Percentiles rank a stretch among this genome's conserved stretches.
phyloP scores from a whole-genome alignment of 2,329 filamentous ascomycete species.

The Cladorrhinum sp. region DNA sequence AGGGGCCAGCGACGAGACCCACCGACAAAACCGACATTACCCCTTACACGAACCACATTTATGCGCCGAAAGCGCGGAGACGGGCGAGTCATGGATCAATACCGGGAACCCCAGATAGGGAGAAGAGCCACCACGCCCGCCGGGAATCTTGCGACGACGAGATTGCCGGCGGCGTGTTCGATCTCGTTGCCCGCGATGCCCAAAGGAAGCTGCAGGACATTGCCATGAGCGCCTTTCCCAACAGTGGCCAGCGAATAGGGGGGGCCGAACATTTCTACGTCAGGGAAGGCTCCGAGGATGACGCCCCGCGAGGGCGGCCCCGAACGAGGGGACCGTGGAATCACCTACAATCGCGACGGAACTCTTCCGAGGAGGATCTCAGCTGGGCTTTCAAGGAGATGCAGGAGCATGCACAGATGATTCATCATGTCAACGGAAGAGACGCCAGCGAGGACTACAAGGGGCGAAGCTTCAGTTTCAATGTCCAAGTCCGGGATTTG shows the following conservation, averaged over 20 bases:
- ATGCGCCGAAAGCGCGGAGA: constrained; percentile 47
- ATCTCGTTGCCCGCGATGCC: constrained; percentile 74
- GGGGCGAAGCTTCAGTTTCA: neutral
- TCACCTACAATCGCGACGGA: constrained; percentile 44
- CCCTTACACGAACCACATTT: constrained; percentile 61
- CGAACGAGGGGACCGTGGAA: constrained; percentile 26
- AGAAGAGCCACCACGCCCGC: constrained; percentile 45
- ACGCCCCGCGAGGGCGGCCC: constrained; percentile 42
- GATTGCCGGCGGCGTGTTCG: constrained; percentile 73
- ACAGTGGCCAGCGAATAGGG: constrained; percentile 66
- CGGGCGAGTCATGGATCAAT: constrained; percentile 35
- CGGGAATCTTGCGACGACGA: constrained; percentile 72
- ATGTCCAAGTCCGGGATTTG: constrained; percentile 38
- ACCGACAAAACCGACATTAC: constrained; percentile 71
- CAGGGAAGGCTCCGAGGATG: constrained; percentile 60
- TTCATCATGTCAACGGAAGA: constrained; percentile 31
- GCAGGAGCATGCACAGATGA: constrained; percentile 67
- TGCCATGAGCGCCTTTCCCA: constrained; percentile 73
- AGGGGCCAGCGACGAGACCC: constrained; percentile 58
- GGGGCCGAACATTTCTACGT: constrained; percentile 70
- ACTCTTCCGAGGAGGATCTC: constrained; percentile 60
- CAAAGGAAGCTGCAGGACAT: constrained; percentile 76
- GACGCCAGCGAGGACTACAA: constrained; percentile 34
- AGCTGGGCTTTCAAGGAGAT: constrained; percentile 77
- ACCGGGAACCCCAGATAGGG: constrained; percentile 31